phyloP scores from a whole-genome alignment of 345 rosid species.

The Alliaria petiolata region DNA sequence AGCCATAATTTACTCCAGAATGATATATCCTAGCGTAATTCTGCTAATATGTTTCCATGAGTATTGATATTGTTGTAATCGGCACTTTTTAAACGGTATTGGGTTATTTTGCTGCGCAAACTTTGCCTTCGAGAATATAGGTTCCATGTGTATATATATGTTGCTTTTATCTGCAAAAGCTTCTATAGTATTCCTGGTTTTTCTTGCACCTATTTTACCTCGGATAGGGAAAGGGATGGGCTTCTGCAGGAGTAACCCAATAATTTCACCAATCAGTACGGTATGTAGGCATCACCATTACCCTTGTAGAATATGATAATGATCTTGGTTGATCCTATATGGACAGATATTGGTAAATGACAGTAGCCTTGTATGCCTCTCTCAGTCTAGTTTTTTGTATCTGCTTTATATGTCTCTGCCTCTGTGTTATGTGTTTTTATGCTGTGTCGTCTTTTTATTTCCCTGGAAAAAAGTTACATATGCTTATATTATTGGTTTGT shows the following conservation, averaged over 20 bases:
- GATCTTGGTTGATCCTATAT: conserved; percentile 47
- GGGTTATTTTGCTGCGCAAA: neutral
- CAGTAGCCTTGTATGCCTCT: conserved; percentile 34
- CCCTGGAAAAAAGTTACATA: neutral
- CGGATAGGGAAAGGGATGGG: conserved; percentile 95
- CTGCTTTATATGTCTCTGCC: conserved; percentile 17
- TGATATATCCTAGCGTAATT: neutral
- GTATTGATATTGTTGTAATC: neutral
- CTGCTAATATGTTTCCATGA: neutral
- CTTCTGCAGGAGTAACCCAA: conserved; percentile 98
- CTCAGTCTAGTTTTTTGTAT: conserved; percentile 29
- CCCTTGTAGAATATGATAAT: conserved; percentile 53
- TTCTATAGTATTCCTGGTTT: conserved; percentile 48
- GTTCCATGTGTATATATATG: conserved; percentile 20
- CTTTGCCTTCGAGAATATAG: conserved; percentile 3
- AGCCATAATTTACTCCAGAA: neutral
- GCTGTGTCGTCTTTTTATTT: neutral
- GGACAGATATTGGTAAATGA: conserved; percentile 37
- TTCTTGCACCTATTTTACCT: conserved; percentile 78
- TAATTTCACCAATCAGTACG: conserved; percentile 87
- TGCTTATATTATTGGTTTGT: conserved; percentile 32
- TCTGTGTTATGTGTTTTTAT: conserved; percentile 28
- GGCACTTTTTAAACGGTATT: neutral
- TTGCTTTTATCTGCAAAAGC: conserved; percentile 36
- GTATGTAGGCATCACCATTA: conserved; percentile 86